Percentiles rank a stretch among this genome's conserved stretches.
Conservation (phyloP, 306 rosid genomes). For the Trifolium fragiferum region DNA sequence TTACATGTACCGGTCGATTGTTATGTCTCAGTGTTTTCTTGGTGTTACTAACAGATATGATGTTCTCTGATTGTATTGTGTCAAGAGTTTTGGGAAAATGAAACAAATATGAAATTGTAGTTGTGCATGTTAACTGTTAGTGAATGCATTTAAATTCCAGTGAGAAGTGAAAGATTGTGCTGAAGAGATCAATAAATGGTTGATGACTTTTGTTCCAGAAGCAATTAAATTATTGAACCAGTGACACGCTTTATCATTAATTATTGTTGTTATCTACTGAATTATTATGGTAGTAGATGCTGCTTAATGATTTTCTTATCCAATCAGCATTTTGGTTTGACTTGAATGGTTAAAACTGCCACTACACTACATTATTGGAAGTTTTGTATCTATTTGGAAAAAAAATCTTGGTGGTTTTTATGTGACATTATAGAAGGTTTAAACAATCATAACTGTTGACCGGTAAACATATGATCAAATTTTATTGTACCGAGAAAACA, state of each 20-base stretch:
- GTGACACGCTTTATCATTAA: slow-evolving; percentile 7
- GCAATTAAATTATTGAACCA: slow-evolving; percentile 10
- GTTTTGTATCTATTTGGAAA: slow-evolving; percentile 4
- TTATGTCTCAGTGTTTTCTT: background rate
- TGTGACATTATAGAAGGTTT: too few relatives aligned
- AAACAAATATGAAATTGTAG: slow-evolving; percentile 24
- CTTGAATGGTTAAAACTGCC: slow-evolving; percentile 6
- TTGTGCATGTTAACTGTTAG: slow-evolving; percentile 25
- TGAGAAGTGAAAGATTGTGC: slow-evolving; percentile 26
- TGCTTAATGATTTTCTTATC: slow-evolving; percentile 30
- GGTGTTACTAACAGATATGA: slow-evolving; percentile 25
- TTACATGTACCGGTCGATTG: slow-evolving; percentile 4
- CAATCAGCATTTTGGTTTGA: slow-evolving; percentile 12
- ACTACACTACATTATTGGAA: slow-evolving; percentile 14
- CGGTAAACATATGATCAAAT: background rate
- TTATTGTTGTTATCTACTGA: background rate
- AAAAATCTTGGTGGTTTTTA: too few relatives aligned
- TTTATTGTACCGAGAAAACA: background rate
- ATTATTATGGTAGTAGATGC: background rate
- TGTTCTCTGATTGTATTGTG: slow-evolving; percentile 10
- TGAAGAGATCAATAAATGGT: slow-evolving; percentile 23
- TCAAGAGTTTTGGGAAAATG: background rate
- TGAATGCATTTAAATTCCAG: slow-evolving; percentile 30
- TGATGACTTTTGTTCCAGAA: background rate
- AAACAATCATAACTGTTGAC: background rate